These are phyloP conservation scores for barrel medic (Medicago truncatula) DNA, from an alignment of 306 rosid genomes.

Conservation along the genomic window DNA sequence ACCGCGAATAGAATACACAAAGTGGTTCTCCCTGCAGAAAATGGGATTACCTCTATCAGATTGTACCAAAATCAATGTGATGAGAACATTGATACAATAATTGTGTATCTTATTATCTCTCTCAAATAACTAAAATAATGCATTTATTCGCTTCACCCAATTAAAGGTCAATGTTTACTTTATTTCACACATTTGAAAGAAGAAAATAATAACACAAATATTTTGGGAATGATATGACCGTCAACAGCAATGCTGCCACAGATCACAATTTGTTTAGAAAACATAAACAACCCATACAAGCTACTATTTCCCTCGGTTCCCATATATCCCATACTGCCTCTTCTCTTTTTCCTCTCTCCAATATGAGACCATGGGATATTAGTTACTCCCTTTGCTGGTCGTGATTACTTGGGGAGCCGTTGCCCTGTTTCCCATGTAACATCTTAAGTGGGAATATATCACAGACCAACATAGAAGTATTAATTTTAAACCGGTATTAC, in stretches of 20 bases:
- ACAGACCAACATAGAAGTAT: neutral
- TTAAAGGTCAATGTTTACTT: neutral
- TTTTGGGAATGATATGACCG: constrained; percentile 25
- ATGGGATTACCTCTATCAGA: constrained; percentile 41
- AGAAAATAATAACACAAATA: constrained; percentile 17
- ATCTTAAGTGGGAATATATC: neutral
- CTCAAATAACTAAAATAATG: neutral
- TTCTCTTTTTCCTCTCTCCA: neutral
- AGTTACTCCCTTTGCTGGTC: constrained; percentile 20
- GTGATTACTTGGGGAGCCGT: neutral
- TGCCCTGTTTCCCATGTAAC: constrained; percentile 11
- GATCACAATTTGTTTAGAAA: constrained; percentile 35
- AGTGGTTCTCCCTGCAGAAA: constrained; percentile 84
- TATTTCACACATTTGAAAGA: constrained; percentile 25
- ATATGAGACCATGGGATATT: neutral
- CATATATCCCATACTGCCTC: neutral
- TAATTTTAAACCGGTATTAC: constrained; percentile 19
- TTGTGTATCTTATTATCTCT: constrained; percentile 15
- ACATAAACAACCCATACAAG: constrained; percentile 4
- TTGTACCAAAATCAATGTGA: constrained; percentile 27
- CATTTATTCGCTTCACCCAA: constrained; percentile 21
- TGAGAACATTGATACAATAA: constrained; percentile 17
- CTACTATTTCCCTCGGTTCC: constrained; percentile 15
- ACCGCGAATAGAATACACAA: constrained; percentile 95
- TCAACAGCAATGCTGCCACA: constrained; percentile 19